phyloP scores from a whole-genome alignment of 441 rosid genomes.

The Gossypium lobatum region DNA sequence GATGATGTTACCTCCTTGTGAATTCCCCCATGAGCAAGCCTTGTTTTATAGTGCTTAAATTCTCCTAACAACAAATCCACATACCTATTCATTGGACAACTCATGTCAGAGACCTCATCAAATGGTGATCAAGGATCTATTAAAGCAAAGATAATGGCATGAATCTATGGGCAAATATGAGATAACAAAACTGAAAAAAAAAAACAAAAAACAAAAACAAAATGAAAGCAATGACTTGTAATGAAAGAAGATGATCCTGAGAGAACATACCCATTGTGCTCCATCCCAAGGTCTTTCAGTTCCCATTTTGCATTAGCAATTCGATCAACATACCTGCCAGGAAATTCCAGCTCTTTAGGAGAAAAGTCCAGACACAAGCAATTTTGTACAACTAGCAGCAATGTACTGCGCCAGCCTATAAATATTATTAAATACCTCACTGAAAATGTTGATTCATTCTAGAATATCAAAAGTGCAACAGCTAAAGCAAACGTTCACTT shows the following conservation, averaged over 20 bases:
- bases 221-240: not conserved
- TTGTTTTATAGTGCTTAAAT: slow-evolving; percentile 86
- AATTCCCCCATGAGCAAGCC: slow-evolving; percentile 92
- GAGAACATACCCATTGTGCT: slow-evolving; percentile 87
- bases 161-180: not conserved
- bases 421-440: not conserved
- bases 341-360: not conserved
- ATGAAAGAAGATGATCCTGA: slow-evolving; percentile 1
- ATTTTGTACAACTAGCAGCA: slow-evolving; percentile 8
- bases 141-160: not conserved
- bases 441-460: not conserved
- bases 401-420: not conserved
- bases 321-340: slow-evolving; percentile 80
- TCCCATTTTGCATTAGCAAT: slow-evolving; percentile 94
- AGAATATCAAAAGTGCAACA: not conserved
- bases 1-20: slow-evolving; percentile 61
- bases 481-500: not conserved
- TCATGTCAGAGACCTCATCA: slow-evolving; percentile 2
- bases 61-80: slow-evolving; percentile 95
- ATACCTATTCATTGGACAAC: slow-evolving; percentile 49
- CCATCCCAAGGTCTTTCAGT: slow-evolving; percentile 88
- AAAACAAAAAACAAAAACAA: not conserved
- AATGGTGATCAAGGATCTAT: slow-evolving; percentile 2
- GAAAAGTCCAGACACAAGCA: not conserved
- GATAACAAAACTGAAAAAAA: not conserved